Base-by-base conservation (phyloP, 352 stramenopile genomes). In the Peronosclerospora sorghi region DNA sequence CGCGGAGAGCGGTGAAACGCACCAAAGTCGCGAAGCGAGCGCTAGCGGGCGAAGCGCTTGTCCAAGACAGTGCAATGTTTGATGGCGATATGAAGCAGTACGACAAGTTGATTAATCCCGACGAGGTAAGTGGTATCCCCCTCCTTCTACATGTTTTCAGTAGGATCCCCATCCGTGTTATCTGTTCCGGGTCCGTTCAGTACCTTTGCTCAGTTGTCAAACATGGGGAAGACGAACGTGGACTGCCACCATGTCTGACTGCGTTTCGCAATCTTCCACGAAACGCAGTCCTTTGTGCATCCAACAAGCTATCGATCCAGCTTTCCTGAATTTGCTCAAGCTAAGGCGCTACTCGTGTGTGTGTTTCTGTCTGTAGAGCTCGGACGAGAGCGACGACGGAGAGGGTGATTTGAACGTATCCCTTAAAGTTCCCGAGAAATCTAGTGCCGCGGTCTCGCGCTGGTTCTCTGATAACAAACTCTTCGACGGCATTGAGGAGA, bases 151-250 rank as follows among this genome's bases (percentile, higher is more conserved):
- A 41, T 56, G n/a, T 17, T 49, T 38, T 39, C 10, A 18, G 26
- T 64, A 47, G 37, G 13, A 55, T 59, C 79, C 79, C 79, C 74
- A 83, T 86, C 74, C 75, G 79, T 92, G 79, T 92, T 92, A 86
- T 92, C 76, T 92, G 79, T 88, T 89, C 77, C 61, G 79, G 69
- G 79, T 88, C 59, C 38, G 62, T 37, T 73, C 68, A 64, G 76
- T 93, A 90, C 78, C 77, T 86, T 51, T 51, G 79, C 71, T 77
- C 81, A 93, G 81, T 93, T 93, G 81, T 93, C 81, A 89, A 93
- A 77, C 59, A 83, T 87, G 77, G 81, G 81, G 81, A 43, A 93
- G 42, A 93, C 4, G 26, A 65, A 82, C 15, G 44, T 54, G 66
- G 73, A 80, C 61, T 67, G 70, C 62, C 59, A 67, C 80, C 56